phyloP scores from a whole-genome alignment of 2,329 filamentous ascomycete genomes.

The Fusarium chaquense region DNA sequence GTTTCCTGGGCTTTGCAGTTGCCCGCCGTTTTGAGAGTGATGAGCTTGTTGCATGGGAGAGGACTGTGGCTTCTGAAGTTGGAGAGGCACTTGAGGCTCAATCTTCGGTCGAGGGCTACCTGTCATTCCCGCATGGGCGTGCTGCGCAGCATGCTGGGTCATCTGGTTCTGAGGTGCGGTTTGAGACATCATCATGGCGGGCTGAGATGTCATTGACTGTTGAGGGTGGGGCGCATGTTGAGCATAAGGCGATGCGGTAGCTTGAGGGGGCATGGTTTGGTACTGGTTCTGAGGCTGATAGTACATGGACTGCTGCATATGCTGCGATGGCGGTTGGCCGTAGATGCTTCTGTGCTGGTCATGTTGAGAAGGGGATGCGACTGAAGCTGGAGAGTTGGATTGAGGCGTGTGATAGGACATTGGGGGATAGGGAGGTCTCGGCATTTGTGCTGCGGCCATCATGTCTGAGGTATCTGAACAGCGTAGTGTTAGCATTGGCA shows the following conservation, averaged over 20 bases:
- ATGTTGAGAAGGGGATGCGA: conserved; percentile 88
- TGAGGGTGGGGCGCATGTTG: conserved; percentile 66
- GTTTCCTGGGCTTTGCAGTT: conserved; percentile 56
- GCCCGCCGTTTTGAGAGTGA: conserved; percentile 54
- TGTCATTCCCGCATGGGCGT: conserved; percentile 67
- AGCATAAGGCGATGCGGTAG: conserved; percentile 69
- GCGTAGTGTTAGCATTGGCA: conserved; percentile 34
- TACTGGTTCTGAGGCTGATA: conserved; percentile 72
- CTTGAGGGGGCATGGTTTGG: conserved; percentile 74
- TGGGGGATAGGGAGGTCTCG: conserved; percentile 84
- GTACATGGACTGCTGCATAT: conserved; percentile 87
- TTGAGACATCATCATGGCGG: conserved; percentile 76
- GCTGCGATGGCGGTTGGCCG: conserved; percentile 80
- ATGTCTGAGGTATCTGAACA: conserved; percentile 70
- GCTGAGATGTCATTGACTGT: conserved; percentile 72
- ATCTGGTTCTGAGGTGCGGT: conserved; percentile 68
- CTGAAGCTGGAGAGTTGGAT: conserved; percentile 93
- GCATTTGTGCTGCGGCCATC: conserved; percentile 76
- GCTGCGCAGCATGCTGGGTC: conserved; percentile 69
- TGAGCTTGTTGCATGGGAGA: conserved; percentile 58
- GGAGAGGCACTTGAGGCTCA: conserved; percentile 70
- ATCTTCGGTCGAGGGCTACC: conserved; percentile 73
- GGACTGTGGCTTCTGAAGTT: conserved; percentile 68
- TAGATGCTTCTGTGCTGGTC: conserved; percentile 93
- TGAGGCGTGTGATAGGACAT: conserved; percentile 94